Evolutionary conservation across 192 early-diverging fungal genomes (phyloP).

Genomic region (Glomus cerebriforme): DNA sequence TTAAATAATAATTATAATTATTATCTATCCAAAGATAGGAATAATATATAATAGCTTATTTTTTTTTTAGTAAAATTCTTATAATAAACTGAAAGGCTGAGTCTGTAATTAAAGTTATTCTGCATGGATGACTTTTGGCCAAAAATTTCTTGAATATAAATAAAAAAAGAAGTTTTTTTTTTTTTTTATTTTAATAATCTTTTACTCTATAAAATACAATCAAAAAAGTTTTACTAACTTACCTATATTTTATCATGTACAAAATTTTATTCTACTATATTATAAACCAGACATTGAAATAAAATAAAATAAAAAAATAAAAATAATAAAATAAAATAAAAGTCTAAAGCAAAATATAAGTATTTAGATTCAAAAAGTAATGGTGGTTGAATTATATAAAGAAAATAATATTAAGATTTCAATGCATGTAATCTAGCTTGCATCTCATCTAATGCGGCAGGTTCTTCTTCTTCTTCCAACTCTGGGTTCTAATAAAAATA

Average conservation of each 20-base stretch:
- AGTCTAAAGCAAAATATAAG: background rate
- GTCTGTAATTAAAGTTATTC: too few relatives aligned
- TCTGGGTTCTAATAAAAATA: conserved; percentile 36
- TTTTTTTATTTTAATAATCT: too few relatives aligned
- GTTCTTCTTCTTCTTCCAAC: conserved; percentile 62
- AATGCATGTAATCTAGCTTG: conserved; percentile 82
- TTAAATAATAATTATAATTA: too few relatives aligned
- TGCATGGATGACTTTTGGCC: too few relatives aligned
- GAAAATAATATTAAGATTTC: conserved; percentile 48
- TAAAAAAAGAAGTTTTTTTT: too few relatives aligned
- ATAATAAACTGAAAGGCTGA: too few relatives aligned
- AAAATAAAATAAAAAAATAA: background rate
- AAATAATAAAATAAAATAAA: background rate
- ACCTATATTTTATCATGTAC: background rate
- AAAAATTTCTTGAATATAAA: too few relatives aligned
- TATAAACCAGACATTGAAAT: too few relatives aligned
- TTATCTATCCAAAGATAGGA: too few relatives aligned
- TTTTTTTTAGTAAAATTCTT: too few relatives aligned
- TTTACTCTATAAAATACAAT: background rate
- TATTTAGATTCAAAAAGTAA: background rate
- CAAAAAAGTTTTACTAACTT: background rate
- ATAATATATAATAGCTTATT: too few relatives aligned
- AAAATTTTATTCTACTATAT: background rate
- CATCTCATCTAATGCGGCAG: conserved; percentile 82
- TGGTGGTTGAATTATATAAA: background rate